These are phyloP conservation scores for Candida qinlingensis DNA, from an alignment of 805 yeast genomes.

Conservation along the genomic window DNA sequence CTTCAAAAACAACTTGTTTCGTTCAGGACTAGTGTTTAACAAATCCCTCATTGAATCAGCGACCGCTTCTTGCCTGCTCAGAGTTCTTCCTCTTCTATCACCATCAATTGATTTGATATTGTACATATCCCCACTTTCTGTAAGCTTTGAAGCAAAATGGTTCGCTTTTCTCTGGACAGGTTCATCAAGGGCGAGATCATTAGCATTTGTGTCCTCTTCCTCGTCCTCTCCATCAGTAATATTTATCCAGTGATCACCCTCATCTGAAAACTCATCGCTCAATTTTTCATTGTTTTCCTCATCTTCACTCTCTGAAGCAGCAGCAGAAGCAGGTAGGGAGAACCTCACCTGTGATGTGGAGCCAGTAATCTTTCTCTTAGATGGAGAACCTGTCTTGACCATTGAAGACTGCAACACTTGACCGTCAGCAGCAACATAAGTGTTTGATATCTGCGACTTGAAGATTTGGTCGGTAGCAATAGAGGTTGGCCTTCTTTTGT, in stretches of 20 bases:
- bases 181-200: conserved; percentile 2
- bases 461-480: conserved; percentile 18
- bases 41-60: conserved; percentile 20
- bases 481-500: conserved; percentile 25
- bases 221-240: conserved; percentile 11
- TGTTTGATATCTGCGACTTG: conserved; percentile 9
- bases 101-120: neutral
- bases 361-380: conserved; percentile 22
- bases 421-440: conserved; percentile 23
- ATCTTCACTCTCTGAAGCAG: neutral
- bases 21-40: conserved; percentile 15
- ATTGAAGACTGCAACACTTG: conserved; percentile 23
- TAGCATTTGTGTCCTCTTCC: conserved; percentile 12
- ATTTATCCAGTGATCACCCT: conserved; percentile 3
- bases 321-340: conserved; percentile 15
- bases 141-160: neutral
- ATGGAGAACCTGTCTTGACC: conserved; percentile 25
- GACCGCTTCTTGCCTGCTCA: conserved; percentile 6
- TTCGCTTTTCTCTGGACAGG: conserved; percentile 2
- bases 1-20: conserved; percentile 27
- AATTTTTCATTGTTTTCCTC: neutral
- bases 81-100: conserved; percentile 4
- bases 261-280: neutral
- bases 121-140: neutral
- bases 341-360: conserved; percentile 26